Evolutionary conservation across 2,329 filamentous ascomycete genomes (phyloP), one percentile per base, ranked within the genome.

Genomic region (Xylariaceae sp.): DNA sequence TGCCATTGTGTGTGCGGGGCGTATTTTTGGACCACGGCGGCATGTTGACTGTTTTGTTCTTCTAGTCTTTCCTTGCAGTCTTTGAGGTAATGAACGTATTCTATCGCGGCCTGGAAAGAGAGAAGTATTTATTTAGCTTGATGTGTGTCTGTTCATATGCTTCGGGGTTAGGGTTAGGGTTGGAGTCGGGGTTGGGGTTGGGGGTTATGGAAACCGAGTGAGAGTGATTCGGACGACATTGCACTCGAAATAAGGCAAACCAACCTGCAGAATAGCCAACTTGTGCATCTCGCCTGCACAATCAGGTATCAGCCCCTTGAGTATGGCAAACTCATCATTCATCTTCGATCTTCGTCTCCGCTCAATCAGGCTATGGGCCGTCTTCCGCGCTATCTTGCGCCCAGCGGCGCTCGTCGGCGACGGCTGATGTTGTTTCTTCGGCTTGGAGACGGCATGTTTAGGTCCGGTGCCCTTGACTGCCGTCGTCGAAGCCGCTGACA

Each of bases 251-350:
- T 34, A 12, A 9, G 26, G 30, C 5, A 6, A 34, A 50, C 50
- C 60, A 70, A 95, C 91, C 83, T 96, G 91, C 49, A 97, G 74
- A 63, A 97, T 96, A 12, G 91, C 91, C 54, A 97, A 76, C 73
- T 99, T 99, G 72, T 97, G 94, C 94, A 97, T 97, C 67, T 97
- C 92, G 5, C 91, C 91, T n/a, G 82, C 84, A 71, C 94, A 97
- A 2, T 94, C 92, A 0, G 94, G 94, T 54, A 97, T 95, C 88
- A 99, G 91, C 65, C 87, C 83, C 73, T 97, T 97, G 61, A 97
- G 74, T 12, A 95, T 87, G 1, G 85, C 88, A 74, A 97, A 97
- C 73, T 97, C 94, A 70, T 97, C 92, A 64, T 99, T 97, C 92
- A 97, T 99, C 76, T 97, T 99, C 9, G 89, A 95, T 59, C 94